These are phyloP conservation scores for Ceratocystis smalleyi DNA, from an alignment of 2,329 filamentous ascomycete species.

Conservation along the genomic window DNA sequence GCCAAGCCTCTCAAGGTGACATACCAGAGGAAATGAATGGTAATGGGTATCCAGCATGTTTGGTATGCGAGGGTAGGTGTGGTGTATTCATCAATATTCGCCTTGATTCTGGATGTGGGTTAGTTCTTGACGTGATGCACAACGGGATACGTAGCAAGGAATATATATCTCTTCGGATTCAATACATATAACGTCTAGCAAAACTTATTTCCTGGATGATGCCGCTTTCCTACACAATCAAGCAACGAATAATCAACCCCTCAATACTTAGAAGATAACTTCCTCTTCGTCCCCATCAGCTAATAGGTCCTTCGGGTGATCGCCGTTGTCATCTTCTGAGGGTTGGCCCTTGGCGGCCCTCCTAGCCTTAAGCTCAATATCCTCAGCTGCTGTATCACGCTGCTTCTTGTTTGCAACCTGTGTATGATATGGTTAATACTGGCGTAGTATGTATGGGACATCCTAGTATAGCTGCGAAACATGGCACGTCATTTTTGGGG, in stretches of 20 bases:
- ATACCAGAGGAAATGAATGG: conserved; percentile 67
- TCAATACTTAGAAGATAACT: conserved; percentile 54
- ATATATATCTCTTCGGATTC: not conserved
- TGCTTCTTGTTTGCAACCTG: conserved; percentile 69
- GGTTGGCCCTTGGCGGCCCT: conserved; percentile 35
- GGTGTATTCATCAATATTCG: not conserved
- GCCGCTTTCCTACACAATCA: not conserved
- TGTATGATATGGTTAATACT: not conserved
- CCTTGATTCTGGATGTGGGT: not conserved
- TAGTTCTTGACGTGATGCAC: no score
- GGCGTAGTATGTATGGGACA: no score
- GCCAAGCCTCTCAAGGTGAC: conserved; percentile 76
- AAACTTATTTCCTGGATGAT: not conserved
- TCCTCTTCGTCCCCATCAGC: conserved; percentile 66
- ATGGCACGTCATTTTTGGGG: not conserved
- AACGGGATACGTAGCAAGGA: not conserved
- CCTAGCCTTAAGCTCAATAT: conserved; percentile 62
- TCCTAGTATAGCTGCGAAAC: no score
- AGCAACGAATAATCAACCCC: not conserved
- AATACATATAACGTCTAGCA: not conserved
- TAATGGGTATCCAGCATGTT: no score
- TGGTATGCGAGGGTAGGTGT: not conserved
- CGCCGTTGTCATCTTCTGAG: conserved; percentile 28
- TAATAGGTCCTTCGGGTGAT: conserved; percentile 47
- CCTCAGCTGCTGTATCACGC: conserved; percentile 53